phyloP scores from a whole-genome alignment of 164 flowering plant species.

The Platanus orientalis region DNA sequence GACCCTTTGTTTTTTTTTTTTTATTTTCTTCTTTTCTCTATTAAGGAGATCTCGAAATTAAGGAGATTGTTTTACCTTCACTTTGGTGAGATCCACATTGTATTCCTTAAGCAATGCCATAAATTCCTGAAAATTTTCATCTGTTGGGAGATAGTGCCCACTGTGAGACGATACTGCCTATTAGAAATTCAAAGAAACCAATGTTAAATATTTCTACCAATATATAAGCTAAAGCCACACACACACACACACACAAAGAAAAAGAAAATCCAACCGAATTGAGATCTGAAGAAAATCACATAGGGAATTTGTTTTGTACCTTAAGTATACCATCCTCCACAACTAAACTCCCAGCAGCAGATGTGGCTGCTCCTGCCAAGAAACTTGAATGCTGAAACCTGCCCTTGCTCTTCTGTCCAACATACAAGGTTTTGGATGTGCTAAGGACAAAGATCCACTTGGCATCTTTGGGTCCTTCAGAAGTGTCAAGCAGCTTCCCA shows the following conservation, averaged over 20 bases:
- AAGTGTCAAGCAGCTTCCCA: slow-evolving; percentile 29
- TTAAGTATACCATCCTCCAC: slow-evolving; percentile 54
- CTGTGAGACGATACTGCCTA: slow-evolving; percentile 82
- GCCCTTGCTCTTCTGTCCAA: slow-evolving; percentile 46
- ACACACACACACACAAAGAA: too few relatives aligned
- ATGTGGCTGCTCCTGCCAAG: slow-evolving; percentile 67
- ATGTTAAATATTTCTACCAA: neutral
- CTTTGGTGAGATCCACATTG: slow-evolving; percentile 55
- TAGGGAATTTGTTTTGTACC: slow-evolving; percentile 24
- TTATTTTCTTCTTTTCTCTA: neutral
- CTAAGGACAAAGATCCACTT: slow-evolving; percentile 62
- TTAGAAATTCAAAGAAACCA: neutral
- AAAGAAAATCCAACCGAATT: too few relatives aligned
- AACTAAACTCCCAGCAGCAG: slow-evolving; percentile 78
- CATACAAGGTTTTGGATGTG: slow-evolving; percentile 37
- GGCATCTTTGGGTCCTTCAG: slow-evolving; percentile 14
- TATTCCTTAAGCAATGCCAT: slow-evolving; percentile 58
- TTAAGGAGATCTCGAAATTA: neutral
- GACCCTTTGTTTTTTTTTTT: neutral
- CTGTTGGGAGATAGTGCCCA: slow-evolving; percentile 78
- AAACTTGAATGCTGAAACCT: slow-evolving; percentile 69
- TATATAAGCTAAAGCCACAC: neutral
- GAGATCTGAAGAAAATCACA: neutral
- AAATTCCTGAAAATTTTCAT: slow-evolving; percentile 66
- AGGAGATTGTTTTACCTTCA: slow-evolving; percentile 38